Evolutionary conservation across 495 filamentous ascomycete species (phyloP), one percentile per base, ranked within the genome.

Genomic region (Xylaria bambusicola): DNA sequence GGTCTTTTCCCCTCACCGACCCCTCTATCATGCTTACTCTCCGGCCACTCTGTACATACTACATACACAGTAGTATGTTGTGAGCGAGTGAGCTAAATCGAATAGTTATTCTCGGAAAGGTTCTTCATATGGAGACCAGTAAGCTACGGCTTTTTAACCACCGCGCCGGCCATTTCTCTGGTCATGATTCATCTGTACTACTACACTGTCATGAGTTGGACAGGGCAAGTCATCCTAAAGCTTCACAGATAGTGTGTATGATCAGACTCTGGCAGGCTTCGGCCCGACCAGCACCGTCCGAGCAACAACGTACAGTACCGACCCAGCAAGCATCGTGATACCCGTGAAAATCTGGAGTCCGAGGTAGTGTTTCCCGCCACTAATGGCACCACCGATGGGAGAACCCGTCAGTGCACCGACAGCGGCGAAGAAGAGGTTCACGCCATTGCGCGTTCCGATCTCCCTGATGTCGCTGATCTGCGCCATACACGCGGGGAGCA

Each of bases 391-490:
- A 4, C 82, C 88, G 66, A 92, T 88, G 1, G 89, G 89, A 49
- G 76, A 85, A 5, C 86, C 86, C 1, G 80, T 83, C 58, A 93
- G 67, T 3, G 82, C 85, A 13, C 84, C 88, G 53, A 90, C 66
- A 6, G 80, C 78, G 17, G 85, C 77, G 27, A 86, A 73, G 18
- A 82, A 77, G 68, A 90, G 90, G 57, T 84, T 70, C 0, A 82
- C 80, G 2, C 89, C 89, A 10, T 76, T 87, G n/a, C 89, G 78
- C 0, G 88, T 75, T 0, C 89, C 89, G 7, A 92, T 86, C 61
- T 91, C 73, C 3, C 83, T 74, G 45, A 90, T 80, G 60, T 88
- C 84, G 1, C 83, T 86, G 61, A 91, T 87, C 63, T 88, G 86
- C 0, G 86, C 86, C 9, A 88, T 69, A 10, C 86, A 73, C 0